Base-by-base conservation (phyloP, 768 basidiomycete species). In the Agrocybe pediades region DNA sequence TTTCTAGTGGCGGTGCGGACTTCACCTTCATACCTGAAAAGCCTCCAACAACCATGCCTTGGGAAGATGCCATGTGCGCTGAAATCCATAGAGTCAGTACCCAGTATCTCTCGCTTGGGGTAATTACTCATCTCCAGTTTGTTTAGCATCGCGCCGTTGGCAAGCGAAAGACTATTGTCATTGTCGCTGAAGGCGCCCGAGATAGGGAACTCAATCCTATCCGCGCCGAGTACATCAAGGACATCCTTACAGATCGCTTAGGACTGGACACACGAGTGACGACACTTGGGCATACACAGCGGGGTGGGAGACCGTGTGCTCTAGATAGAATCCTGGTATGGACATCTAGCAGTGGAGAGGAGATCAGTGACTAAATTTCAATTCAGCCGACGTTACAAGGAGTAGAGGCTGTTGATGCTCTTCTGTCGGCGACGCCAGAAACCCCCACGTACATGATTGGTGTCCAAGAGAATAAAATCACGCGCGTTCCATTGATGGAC, bases 371-470 rank as follows among this genome's bases (percentile, higher is more conserved):
- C 19, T 16, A 17, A 56, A n/a, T 6, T 29, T 25, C 21, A 20
- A 17, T 15, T 51, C 62, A 96, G 94, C 94, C 96, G 0, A 97
- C 95, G 0, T 74, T 98, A n/a, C 95, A 99, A 78, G 95, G 94
- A 48, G 81, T 94, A 25, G 91, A 97, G 65, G 96, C 97, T 1
- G 90, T 98, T 45, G 83, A 94, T 48, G 90, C 92, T 2, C 76
- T 98, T 23, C 75, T 98, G 6, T 85, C 88, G 61, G 83, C 96
- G 0, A 90, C 84, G 0, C 93, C 95, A 4, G 84, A 89, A 17
- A 93, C 90, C 0, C 96, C 96, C 4, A 96, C 94, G 0, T 98
- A 95, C 67, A 96, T 99, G 89, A 98, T 99, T 64, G 95, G 97
- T 20, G 79, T 97, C 33, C 83, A 84, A 58, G 95, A 98, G 74